phyloP scores from a whole-genome alignment of 108 stramenopile species.

The Schizochytrium sp. region DNA sequence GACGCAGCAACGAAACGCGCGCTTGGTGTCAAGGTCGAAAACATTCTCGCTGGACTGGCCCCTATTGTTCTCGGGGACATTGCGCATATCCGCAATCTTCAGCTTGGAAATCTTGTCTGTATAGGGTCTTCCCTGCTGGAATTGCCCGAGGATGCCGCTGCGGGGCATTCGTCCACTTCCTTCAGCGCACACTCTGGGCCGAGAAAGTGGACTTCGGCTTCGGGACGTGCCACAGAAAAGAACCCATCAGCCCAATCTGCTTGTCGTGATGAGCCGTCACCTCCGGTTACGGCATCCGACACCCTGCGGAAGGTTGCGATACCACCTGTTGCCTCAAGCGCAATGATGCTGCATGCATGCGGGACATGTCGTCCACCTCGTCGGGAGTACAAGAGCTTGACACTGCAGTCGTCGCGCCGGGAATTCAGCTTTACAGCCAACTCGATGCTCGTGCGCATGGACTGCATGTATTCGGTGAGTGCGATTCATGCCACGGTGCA shows the following conservation, averaged over 20 bases:
- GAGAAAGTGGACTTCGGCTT: too few species aligned
- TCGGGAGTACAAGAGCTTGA: not conserved
- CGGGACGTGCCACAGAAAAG: too few species aligned
- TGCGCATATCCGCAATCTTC: not conserved
- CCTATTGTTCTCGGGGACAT: not conserved
- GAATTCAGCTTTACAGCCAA: not conserved
- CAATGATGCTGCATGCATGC: not conserved
- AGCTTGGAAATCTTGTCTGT: not conserved
- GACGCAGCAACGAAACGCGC: not conserved
- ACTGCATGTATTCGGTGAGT: not conserved
- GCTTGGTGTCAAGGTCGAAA: not conserved
- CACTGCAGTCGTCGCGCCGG: not conserved
- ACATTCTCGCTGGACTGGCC: not conserved
- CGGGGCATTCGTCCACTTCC: too few species aligned
- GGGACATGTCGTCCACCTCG: not conserved
- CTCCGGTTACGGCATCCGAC: not conserved
- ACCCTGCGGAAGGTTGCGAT: not conserved
- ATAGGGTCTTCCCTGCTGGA: not conserved
- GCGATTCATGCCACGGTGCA: not conserved
- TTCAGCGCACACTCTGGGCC: too few species aligned
- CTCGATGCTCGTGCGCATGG: not conserved
- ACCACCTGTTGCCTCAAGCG: not conserved
- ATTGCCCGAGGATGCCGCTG: too few species aligned
- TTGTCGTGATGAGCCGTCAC: too few species aligned
- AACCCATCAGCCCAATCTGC: too few species aligned